Conservation (phyloP, 805 yeast species). For the Hanseniaspora lachancei region DNA sequence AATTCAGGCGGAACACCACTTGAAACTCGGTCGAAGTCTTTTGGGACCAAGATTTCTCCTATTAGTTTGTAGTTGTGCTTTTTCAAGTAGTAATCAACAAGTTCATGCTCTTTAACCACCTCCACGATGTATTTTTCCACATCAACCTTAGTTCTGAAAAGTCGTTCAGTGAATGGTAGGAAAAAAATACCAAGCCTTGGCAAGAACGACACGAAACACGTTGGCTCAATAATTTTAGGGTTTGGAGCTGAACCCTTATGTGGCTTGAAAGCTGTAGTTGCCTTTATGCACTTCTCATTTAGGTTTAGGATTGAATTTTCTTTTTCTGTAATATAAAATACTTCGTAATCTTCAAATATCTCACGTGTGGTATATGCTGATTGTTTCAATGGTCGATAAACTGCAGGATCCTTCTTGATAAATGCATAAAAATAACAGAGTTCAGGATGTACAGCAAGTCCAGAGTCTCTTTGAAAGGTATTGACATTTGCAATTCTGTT, state of each 20-base stretch:
- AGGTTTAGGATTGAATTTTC: neutral
- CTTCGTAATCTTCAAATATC: neutral
- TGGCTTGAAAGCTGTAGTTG: neutral
- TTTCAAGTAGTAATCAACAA: neutral
- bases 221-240: neutral
- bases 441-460: constrained; percentile 17
- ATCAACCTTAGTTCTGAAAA: neutral
- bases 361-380: constrained; percentile 13
- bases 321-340: neutral
- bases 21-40: neutral
- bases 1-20: constrained; percentile 27
- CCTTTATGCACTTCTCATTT: constrained; percentile 18
- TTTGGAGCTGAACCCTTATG: neutral
- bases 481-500: constrained; percentile 29
- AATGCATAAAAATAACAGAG: constrained; percentile 23
- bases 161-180: neutral
- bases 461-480: constrained; percentile 21
- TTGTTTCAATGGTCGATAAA: constrained; percentile 17
- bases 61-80: neutral
- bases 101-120: constrained; percentile 1
- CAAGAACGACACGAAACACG: constrained; percentile 1
- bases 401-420: neutral
- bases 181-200: neutral
- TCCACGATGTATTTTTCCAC: constrained; percentile 2
- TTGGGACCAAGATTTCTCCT: neutral